These are phyloP conservation scores for Lachnellula cervina DNA, from an alignment of 2,329 filamentous ascomycete genomes.

Conservation along the genomic window DNA sequence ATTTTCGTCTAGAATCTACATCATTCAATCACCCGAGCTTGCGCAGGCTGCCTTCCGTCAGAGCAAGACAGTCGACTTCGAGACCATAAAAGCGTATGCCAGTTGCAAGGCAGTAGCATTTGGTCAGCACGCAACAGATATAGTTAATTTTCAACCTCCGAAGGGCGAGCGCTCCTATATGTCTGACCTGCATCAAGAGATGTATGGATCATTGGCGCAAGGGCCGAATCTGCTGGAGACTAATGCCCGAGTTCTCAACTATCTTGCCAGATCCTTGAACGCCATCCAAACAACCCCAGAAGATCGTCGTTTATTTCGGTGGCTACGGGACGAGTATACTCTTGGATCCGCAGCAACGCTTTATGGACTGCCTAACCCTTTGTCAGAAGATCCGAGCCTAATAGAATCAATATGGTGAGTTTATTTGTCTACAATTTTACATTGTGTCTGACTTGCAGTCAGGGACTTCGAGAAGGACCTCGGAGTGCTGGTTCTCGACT, in stretches of 20 bases:
- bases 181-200: constrained; percentile 4
- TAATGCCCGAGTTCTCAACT: constrained; percentile 33
- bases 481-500: constrained; percentile 25
- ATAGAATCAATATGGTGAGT: constrained; percentile 35
- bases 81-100: constrained; percentile 14
- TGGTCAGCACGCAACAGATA: constrained; percentile 4
- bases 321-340: constrained; percentile 9
- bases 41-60: constrained; percentile 36
- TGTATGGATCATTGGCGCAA: constrained; percentile 8
- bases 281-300: constrained; percentile 8
- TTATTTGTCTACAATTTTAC: neutral
- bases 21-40: constrained; percentile 37
- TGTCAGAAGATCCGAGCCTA: constrained; percentile 31
- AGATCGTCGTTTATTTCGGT: constrained; percentile 3
- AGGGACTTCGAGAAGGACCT: constrained; percentile 28
- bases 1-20: constrained; percentile 40
- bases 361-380: constrained; percentile 41
- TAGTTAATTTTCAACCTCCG: neutral
- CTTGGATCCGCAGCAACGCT: constrained; percentile 34
- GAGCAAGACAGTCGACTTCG: constrained; percentile 38
- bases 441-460: neutral
- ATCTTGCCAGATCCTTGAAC: constrained; percentile 31
- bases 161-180: constrained; percentile 7
- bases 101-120: constrained; percentile 5
- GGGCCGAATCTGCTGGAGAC: constrained; percentile 3